These are phyloP conservation scores for Austroboletus festivus DNA, from an alignment of 768 basidiomycete genomes.

Conservation along the genomic window DNA sequence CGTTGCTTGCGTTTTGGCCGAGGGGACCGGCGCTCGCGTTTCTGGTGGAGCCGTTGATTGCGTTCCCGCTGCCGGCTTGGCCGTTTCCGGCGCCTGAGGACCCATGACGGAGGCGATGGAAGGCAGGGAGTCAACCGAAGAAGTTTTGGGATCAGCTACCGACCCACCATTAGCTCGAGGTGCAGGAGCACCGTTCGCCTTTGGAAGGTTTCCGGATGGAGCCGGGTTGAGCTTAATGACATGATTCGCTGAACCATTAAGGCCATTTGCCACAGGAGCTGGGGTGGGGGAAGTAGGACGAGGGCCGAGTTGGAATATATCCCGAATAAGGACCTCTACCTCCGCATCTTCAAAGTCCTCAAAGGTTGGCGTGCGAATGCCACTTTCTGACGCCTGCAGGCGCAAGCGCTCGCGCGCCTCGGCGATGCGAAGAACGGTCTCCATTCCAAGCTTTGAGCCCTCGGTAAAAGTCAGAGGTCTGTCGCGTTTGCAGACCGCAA, in stretches of 20 bases:
- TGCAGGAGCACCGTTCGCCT: constrained; percentile 17
- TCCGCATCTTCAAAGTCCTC: constrained; percentile 31
- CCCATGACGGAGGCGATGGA: constrained; percentile 13
- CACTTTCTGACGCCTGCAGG: constrained; percentile 28
- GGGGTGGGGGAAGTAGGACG: constrained; percentile 25
- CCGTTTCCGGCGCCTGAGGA: constrained; percentile 6
- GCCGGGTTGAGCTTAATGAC: constrained; percentile 22
- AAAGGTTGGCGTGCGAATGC: constrained; percentile 30
- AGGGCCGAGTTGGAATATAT: constrained; percentile 26
- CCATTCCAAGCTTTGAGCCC: constrained; percentile 40
- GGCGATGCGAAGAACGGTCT: constrained; percentile 37
- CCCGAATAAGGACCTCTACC: constrained; percentile 26
- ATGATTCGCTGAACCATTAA: constrained; percentile 9
- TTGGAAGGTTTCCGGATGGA: constrained; percentile 17
- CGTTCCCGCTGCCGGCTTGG: not conserved
- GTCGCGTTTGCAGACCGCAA: constrained; percentile 35
- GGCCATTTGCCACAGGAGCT: constrained; percentile 6
- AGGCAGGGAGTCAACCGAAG: constrained; percentile 25
- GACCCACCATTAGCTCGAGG: constrained; percentile 31
- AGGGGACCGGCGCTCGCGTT: not conserved
- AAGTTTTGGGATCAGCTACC: constrained; percentile 24
- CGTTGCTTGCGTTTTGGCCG: not conserved
- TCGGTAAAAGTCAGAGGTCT: constrained; percentile 38
- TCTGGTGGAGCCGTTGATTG: not conserved
- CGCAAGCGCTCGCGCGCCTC: constrained; percentile 42